Base-by-base conservation (phyloP, 257 asterid genomes). In the Fraxinus quadrangulata region DNA sequence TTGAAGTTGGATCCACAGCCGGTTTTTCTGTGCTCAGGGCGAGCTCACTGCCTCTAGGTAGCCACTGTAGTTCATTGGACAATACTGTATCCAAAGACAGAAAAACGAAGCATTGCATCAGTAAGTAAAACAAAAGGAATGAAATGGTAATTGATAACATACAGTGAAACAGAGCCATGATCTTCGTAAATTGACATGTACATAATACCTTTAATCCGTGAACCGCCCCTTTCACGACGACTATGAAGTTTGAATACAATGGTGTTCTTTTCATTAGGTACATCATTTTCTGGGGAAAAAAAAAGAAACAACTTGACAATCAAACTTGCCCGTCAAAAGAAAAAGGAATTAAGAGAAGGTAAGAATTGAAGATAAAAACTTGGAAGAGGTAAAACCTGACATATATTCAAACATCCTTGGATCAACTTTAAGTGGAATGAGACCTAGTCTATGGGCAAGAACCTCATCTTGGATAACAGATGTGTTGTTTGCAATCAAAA, bases 391-490 rank as follows among this genome's bases (percentile, higher is more conserved):
- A 78, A 82, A 71, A 96, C 99, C 99, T 92, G 97, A 92, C 76
- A 85, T 88, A 81, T 84, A 88, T 21, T 85, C 86, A 30, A 96
- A 96, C 80, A 86, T 92, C 73, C 99, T 86, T 24, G 99, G 99
- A 73, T 93, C 98, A 71, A 92, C 96, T 80, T 83, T 77, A 72
- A 96, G 89, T 14, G 99, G 98, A 83, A 96, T 81, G 74, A 93
- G 95, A 83, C 99, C 99, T 76, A 96, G 89, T 75, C 98, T 86
- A 80, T 90, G 99, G 74, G 99, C 86, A 40, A 96, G 97, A 81
- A 90, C 97, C 92, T 96, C 99, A 84, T 96, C 99, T 92, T 93
- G 99, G 82, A 96, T 54, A 36, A 96, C 84, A 2, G 98, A 96
- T 30, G 99, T 96, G 88, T 92, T 96, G 88, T 93, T 93, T 83